Percentiles rank a stretch among this genome's conserved stretches.
phyloP scores from a whole-genome alignment of 1,139 yeast genomes.

The Protomyces lactucae-debilis region DNA sequence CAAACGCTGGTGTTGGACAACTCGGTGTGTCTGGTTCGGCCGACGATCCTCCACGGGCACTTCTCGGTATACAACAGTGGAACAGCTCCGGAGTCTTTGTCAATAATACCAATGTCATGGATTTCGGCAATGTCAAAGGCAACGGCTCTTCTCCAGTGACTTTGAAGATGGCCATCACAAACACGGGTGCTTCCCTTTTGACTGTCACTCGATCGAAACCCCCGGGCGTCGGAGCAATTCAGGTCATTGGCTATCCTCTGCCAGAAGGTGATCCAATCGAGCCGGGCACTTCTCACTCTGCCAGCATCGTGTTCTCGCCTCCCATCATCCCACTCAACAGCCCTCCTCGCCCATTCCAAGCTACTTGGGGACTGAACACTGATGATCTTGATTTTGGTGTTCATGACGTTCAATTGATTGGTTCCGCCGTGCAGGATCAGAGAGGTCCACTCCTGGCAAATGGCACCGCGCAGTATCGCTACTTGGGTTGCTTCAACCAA shows the following conservation, averaged over 20 bases:
- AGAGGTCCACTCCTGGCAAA: not conserved
- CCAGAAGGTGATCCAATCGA: slow-evolving; percentile 3
- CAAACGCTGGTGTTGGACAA: not conserved
- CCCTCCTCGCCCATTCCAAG: not conserved
- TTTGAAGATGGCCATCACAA: not conserved
- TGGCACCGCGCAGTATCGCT: slow-evolving; percentile 7
- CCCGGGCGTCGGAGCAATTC: not conserved
- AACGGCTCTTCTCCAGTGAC: not conserved
- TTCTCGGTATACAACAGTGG: not conserved
- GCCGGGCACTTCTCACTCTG: not conserved
- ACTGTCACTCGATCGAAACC: slow-evolving; percentile 3
- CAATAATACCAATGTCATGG: not conserved
- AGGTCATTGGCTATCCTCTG: not conserved
- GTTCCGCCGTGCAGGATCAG: not conserved
- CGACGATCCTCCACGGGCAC: not conserved
- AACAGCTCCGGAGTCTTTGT: not conserved
- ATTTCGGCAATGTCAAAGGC: not conserved
- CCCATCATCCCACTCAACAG: slow-evolving; percentile 1
- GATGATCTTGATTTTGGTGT: not conserved
- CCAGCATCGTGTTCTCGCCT: not conserved
- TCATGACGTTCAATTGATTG: not conserved
- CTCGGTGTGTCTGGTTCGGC: slow-evolving; percentile 12
- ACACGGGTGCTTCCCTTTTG: not conserved
- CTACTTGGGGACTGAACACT: not conserved
- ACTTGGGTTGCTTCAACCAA: slow-evolving; percentile 4